Conservation (phyloP, 139 green algal species). For the Microglena sp. region DNA sequence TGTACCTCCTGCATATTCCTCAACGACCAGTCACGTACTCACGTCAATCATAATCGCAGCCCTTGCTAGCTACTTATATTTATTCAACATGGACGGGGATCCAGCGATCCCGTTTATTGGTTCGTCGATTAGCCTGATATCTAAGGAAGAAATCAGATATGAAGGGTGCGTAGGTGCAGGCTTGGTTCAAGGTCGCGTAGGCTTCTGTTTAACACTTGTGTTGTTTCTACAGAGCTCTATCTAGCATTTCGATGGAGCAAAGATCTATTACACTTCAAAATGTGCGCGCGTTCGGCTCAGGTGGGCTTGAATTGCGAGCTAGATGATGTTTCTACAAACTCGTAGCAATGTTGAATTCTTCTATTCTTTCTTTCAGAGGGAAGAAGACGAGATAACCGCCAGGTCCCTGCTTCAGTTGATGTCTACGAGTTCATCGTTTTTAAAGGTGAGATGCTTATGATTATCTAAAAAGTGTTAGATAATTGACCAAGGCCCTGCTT, state of each 20-base stretch:
- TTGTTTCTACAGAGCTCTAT: constrained; percentile 43
- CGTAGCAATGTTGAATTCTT: too few species aligned
- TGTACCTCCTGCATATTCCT: too few species aligned
- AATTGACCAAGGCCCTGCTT: neutral
- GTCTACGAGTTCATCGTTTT: constrained; percentile 94
- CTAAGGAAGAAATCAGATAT: constrained; percentile 81
- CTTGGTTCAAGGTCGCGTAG: too few species aligned
- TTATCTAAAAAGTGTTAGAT: neutral
- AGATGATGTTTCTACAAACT: too few species aligned
- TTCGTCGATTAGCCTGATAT: constrained; percentile 69
- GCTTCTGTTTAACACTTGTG: too few species aligned
- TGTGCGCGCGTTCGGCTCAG: constrained; percentile 83
- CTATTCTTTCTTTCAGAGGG: too few species aligned
- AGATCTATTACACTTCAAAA: constrained; percentile 55
- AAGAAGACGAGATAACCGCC: constrained; percentile 52
- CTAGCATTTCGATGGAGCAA: constrained; percentile 80
- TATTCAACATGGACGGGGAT: too few species aligned
- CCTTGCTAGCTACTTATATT: too few species aligned
- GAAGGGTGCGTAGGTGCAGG: constrained; percentile 40
- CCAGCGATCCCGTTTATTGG: constrained; percentile 72
- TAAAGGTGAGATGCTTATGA: constrained; percentile 65
- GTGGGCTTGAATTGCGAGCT: too few species aligned
- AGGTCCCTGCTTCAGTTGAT: constrained; percentile 66
- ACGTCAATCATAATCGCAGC: too few species aligned
- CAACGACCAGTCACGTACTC: too few species aligned